Evolutionary conservation across 495 filamentous ascomycete genomes (phyloP), one percentile per base, ranked within the genome.

Genomic region (Saxophila tyrrhenica): DNA sequence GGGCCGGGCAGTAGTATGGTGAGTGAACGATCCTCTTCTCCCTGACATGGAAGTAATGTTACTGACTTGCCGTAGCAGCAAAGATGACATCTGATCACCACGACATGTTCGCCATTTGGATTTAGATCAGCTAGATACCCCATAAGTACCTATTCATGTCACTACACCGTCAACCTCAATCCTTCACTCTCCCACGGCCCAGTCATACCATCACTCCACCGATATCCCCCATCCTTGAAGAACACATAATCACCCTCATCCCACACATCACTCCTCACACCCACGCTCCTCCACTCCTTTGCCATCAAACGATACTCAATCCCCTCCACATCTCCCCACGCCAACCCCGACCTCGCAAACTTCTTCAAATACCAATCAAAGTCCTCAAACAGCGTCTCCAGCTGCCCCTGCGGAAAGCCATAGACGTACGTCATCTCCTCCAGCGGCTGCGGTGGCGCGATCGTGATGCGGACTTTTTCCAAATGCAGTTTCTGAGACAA

Each of bases 1-100:
- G 59, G 59, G 22, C 55, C 59, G 10, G 41, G 41, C 41, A 44
- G 41, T 44, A 21, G 41, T 44, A 17, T 44, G 41, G 41, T 44
- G 17, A 44, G 41, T 39, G n/a, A n/a, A n/a, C n/a, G n/a, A n/a
- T n/a, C n/a, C 29, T 5, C 29, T 35, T 35, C 13, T 35, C 29
- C 5, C 29, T 35, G 29, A 35, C 29, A 7, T 35, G 29, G 29
- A 5, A 35, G n/a, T n/a, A n/a, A n/a, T n/a, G n/a, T n/a, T n/a
- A n/a, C n/a, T n/a, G n/a, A n/a, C n/a, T n/a, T n/a, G n/a, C n/a
- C n/a, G n/a, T n/a, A n/a, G n/a, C 29, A 35, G 29, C 29, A 35
- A 13, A 35, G 29, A 35, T 35, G 29, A 35, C 29, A 13, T 35
- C 13, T 5, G 29, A 5, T 7, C 29, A 35, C 13, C 13, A 13